Evolutionary conservation across 1,284 basidiomycete species (phyloP).

Genomic region (Ceratobasidium papillatum): DNA sequence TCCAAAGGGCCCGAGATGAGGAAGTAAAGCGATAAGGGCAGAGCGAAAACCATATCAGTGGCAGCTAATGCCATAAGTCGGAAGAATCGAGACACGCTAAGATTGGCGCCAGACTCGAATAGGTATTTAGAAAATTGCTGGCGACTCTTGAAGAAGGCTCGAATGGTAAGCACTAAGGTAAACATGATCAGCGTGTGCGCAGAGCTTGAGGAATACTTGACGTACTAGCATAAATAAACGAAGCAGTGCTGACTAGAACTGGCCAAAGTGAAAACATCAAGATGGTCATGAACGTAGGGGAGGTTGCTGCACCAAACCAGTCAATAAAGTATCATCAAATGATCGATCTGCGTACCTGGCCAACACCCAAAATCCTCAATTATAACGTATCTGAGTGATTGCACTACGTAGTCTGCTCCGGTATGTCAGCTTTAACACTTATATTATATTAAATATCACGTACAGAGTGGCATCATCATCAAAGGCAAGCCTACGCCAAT

Average conservation of each 20-base stretch:
- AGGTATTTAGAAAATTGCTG: constrained; percentile 24
- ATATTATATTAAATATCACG: constrained; percentile 44
- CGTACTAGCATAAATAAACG: constrained; percentile 26
- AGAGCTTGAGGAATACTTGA: background rate
- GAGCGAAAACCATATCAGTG: constrained; percentile 12
- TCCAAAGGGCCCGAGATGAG: background rate
- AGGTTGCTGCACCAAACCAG: background rate
- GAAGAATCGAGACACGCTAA: constrained; percentile 20
- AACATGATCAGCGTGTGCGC: background rate
- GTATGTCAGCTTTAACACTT: constrained; percentile 39
- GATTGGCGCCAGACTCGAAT: background rate
- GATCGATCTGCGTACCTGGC: constrained; percentile 4
- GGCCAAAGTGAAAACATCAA: constrained; percentile 14
- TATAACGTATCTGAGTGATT: constrained; percentile 41
- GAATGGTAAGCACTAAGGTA: constrained; percentile 26
- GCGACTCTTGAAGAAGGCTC: constrained; percentile 27
- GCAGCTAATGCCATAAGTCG: constrained; percentile 20
- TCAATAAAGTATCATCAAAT: background rate
- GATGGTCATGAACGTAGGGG: background rate
- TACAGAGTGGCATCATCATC: constrained; percentile 61
- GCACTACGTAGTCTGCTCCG: constrained; percentile 45
- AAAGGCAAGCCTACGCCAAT: constrained; percentile 59
- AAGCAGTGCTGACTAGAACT: background rate
- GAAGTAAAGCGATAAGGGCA: background rate
- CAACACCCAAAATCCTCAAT: constrained; percentile 43